A percentile compares a stretch with the other conserved stretches of the same genome.
Evolutionary conservation across 495 filamentous ascomycete species (phyloP).

Genomic region (Daldinia childiae): DNA sequence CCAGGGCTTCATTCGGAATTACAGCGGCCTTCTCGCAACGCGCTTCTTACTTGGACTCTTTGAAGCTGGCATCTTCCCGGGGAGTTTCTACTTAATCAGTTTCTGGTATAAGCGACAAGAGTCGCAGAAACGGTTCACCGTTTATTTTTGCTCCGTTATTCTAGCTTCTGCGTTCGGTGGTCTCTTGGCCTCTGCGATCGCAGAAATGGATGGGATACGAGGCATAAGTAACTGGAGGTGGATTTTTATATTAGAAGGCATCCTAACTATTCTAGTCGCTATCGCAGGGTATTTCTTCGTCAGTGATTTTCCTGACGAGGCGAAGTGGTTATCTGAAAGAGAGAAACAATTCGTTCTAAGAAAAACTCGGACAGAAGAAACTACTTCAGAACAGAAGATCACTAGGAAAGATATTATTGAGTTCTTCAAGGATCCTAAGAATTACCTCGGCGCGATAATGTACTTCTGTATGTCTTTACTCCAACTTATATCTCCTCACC

Average conservation of each 20-base stretch:
- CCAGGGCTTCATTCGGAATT: constrained; percentile 60
- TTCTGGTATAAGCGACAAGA: constrained; percentile 66
- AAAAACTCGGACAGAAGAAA: neutral
- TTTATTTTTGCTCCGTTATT: constrained; percentile 81
- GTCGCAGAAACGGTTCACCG: constrained; percentile 62
- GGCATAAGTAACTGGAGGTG: constrained; percentile 74
- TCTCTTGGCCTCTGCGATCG: constrained; percentile 71
- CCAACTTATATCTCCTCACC: neutral
- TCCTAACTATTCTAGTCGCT: constrained; percentile 73
- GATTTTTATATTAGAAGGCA: constrained; percentile 78
- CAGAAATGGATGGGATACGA: constrained; percentile 71
- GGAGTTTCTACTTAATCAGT: constrained; percentile 82
- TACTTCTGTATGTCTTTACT: constrained; percentile 64
- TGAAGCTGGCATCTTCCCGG: constrained; percentile 76
- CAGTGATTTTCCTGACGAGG: constrained; percentile 67
- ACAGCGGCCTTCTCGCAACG: constrained; percentile 59
- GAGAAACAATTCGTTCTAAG: constrained; percentile 51
- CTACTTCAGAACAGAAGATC: constrained; percentile 53
- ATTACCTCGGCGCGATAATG: constrained; percentile 72
- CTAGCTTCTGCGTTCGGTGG: constrained; percentile 80
- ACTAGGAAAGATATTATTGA: constrained; percentile 63
- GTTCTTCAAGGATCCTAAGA: constrained; percentile 73
- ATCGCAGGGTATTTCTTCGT: constrained; percentile 68
- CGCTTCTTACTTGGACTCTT: constrained; percentile 62
- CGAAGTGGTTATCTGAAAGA: constrained; percentile 67